Percentiles rank a stretch among this genome's conserved stretches.
Conservation (phyloP, 2,329 filamentous ascomycete species). For the Cordyceps sp. region DNA sequence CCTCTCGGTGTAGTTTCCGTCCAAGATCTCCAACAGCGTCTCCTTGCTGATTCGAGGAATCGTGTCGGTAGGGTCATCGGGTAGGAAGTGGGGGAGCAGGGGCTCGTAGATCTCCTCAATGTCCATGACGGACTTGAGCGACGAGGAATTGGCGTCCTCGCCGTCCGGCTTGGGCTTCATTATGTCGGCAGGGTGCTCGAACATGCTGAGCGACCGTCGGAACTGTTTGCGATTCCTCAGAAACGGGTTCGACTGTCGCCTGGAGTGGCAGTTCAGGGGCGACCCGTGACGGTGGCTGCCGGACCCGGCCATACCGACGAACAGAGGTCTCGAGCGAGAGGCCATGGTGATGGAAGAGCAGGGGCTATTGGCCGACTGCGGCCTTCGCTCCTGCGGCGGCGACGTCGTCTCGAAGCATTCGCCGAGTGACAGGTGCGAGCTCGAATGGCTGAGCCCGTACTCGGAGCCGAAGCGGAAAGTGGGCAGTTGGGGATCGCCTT, state of each 20-base stretch:
- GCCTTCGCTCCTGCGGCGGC: conserved; percentile 52
- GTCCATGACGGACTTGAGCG: conserved; percentile 64
- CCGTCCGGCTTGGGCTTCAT: conserved; percentile 59
- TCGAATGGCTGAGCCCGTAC: conserved; percentile 10
- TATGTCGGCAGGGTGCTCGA: conserved; percentile 77
- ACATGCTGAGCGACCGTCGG: conserved; percentile 92
- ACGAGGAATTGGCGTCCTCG: conserved; percentile 25
- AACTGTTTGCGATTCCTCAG: conserved; percentile 74
- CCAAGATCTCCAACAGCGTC: conserved; percentile 73
- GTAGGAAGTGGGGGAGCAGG: conserved; percentile 68
- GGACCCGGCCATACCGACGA: conserved; percentile 37
- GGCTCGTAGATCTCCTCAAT: conserved; percentile 61
- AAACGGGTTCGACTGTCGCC: conserved; percentile 57
- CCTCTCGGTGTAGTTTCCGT: conserved; percentile 60
- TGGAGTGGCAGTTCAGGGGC: conserved; percentile 51
- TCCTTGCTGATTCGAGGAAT: conserved; percentile 73
- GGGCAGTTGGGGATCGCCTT: conserved; percentile 48
- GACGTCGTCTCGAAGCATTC: conserved; percentile 66
- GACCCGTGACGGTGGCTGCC: conserved; percentile 53
- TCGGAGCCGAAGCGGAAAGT: conserved; percentile 55
- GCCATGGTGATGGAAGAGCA: conserved; percentile 36
- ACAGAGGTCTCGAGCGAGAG: conserved; percentile 47
- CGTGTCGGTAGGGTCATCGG: conserved; percentile 65
- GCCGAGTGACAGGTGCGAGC: conserved; percentile 43
- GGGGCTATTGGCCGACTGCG: conserved; percentile 43